Percentiles rank a stretch among this genome's conserved stretches.
phyloP scores from a whole-genome alignment of 345 rosid species.

The Anacardium occidentale region DNA sequence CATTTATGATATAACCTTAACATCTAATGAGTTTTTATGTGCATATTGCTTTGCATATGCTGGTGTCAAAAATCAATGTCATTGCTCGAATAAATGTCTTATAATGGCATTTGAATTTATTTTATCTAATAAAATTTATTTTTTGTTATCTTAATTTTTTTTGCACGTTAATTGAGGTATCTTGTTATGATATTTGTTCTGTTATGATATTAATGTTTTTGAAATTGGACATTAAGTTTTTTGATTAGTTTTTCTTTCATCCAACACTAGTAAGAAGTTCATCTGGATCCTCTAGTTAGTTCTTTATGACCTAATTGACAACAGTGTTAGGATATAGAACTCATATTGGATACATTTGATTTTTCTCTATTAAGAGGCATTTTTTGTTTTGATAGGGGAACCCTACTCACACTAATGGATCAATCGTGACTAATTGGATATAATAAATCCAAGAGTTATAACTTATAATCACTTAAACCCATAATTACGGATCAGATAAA shows the following conservation, averaged over 20 bases:
- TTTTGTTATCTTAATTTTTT: no score
- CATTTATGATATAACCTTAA: background rate
- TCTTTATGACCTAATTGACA: background rate
- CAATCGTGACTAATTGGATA: no score
- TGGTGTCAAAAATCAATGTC: background rate
- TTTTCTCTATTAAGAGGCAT: background rate
- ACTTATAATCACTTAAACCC: no score
- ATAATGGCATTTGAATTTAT: background rate
- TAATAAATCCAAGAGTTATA: no score
- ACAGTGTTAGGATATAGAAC: background rate
- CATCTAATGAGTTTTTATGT: background rate
- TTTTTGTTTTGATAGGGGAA: no score
- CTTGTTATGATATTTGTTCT: background rate
- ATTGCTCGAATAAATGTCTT: background rate
- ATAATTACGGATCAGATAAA: no score
- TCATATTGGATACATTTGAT: background rate
- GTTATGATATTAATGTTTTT: background rate
- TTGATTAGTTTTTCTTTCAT: background rate
- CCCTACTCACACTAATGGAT: no score
- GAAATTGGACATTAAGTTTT: background rate
- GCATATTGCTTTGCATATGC: conserved; percentile 3
- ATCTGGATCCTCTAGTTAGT: conserved; percentile 10
- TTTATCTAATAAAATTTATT: background rate
- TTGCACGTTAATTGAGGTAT: background rate
- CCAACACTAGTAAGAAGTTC: background rate